Evolutionary conservation across 2,329 filamentous ascomycete species (phyloP).

Genomic region (Aschersonia sp.): DNA sequence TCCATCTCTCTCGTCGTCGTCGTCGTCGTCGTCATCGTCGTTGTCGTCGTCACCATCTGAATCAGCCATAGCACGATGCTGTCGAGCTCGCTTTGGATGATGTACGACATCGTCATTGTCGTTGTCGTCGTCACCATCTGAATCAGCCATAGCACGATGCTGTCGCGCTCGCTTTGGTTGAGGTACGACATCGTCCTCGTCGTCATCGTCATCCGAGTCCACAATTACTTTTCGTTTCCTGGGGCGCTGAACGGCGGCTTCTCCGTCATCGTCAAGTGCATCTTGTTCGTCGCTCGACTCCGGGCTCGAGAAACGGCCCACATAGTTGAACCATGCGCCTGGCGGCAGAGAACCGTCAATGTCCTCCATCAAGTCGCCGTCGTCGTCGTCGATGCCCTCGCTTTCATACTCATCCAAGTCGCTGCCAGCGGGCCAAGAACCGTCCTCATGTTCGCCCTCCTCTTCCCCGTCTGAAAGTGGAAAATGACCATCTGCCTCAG

Average conservation of each 20-base stretch:
- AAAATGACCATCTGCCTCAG: not conserved
- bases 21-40: constrained; percentile 4
- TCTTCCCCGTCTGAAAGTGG: constrained; percentile 1
- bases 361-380: constrained; percentile 9
- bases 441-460: constrained; percentile 7
- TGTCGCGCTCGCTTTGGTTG: not conserved
- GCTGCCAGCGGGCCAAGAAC: not conserved
- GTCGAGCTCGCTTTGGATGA: not conserved
- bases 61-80: not conserved
- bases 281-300: constrained; percentile 4
- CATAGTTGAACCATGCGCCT: not conserved
- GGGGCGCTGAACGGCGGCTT: constrained; percentile 4
- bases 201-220: constrained; percentile 18
- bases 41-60: constrained; percentile 3
- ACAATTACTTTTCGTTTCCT: constrained; percentile 14
- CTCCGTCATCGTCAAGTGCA: not conserved
- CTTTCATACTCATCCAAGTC: constrained; percentile 21
- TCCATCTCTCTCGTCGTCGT: constrained; percentile 1
- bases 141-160: not conserved
- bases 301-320: constrained; percentile 2
- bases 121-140: constrained; percentile 3
- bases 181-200: constrained; percentile 8
- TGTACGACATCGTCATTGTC: constrained; percentile 3
- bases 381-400: constrained; percentile 22
- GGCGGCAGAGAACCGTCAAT: not conserved